Evolutionary conservation across 108 stramenopile genomes (phyloP).

Genomic region (Aurantiochytrium sp.): DNA sequence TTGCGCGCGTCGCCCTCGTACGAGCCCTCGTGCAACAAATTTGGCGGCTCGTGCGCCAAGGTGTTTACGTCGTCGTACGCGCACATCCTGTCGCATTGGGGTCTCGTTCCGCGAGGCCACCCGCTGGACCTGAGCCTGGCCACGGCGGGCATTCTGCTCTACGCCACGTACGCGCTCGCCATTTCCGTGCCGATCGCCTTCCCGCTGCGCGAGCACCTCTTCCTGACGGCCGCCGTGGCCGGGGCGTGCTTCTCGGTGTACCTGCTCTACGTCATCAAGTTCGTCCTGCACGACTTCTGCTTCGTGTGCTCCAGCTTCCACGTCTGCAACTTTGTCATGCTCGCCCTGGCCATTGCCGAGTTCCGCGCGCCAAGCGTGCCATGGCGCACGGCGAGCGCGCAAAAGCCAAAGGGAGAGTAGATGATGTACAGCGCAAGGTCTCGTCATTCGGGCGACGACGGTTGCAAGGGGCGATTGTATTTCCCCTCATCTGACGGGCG

Average conservation of each 20-base stretch:
- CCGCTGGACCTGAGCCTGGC: not conserved
- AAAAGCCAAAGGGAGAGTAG: too few relatives aligned
- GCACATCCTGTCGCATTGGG: not conserved
- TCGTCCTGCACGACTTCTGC: slow-evolving; percentile 32
- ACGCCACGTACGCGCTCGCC: not conserved
- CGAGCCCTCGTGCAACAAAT: slow-evolving; percentile 5
- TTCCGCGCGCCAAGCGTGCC: not conserved
- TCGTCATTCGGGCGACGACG: too few relatives aligned
- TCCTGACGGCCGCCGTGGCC: not conserved
- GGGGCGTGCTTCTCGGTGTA: slow-evolving; percentile 18
- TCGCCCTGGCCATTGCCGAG: not conserved
- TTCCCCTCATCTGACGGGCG: too few relatives aligned
- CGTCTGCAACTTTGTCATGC: not conserved
- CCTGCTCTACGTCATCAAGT: slow-evolving; percentile 24
- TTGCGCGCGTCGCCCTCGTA: not conserved
- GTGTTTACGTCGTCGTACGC: not conserved
- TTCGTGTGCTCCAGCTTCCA: slow-evolving; percentile 29
- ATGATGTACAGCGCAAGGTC: too few relatives aligned
- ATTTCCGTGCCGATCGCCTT: not conserved
- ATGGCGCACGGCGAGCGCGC: not conserved
- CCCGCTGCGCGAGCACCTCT: not conserved
- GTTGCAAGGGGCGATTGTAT: too few relatives aligned
- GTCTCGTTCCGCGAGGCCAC: not conserved
- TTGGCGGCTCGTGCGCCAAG: not conserved
- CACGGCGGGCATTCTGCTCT: not conserved